phyloP scores from a whole-genome alignment of 345 rosid species.

The Corymbia maculata region DNA sequence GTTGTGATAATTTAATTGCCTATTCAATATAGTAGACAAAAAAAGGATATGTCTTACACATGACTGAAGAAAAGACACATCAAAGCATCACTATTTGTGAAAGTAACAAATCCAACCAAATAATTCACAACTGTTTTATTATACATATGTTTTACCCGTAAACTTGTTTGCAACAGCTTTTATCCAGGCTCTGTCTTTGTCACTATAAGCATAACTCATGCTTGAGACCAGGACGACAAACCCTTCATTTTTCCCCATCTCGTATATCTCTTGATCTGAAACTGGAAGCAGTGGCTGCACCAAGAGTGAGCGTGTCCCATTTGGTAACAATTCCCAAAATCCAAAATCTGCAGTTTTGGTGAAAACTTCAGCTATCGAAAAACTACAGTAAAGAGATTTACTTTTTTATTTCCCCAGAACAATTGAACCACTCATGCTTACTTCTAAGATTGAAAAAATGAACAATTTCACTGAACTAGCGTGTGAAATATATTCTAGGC shows the following conservation, averaged over 20 bases:
- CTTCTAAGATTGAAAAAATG: not conserved
- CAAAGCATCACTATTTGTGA: not conserved
- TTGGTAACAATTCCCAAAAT: slow-evolving; percentile 48
- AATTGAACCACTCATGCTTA: not conserved
- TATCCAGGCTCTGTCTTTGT: slow-evolving; percentile 89
- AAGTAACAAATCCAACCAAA: not conserved
- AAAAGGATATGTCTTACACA: not conserved
- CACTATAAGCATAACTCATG: slow-evolving; percentile 52
- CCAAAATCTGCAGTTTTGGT: slow-evolving; percentile 38
- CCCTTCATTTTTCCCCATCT: slow-evolving; percentile 27
- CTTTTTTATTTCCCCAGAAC: not conserved
- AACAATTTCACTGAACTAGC: not conserved
- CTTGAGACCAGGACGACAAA: slow-evolving; percentile 74
- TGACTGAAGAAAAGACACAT: not conserved
- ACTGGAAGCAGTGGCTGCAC: slow-evolving; percentile 45
- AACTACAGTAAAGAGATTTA: not conserved
- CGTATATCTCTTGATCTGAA: slow-evolving; percentile 5
- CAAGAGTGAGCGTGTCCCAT: slow-evolving; percentile 57
- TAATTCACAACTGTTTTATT: not conserved
- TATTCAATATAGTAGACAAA: not conserved
- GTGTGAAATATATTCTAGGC: not conserved
- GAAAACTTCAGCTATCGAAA: not conserved
- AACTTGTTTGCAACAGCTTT: slow-evolving; percentile 65
- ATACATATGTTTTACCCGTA: slow-evolving; percentile 5
- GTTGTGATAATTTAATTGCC: not conserved